Conservation (phyloP, 768 basidiomycete species). For the Mrakia blollopis region DNA sequence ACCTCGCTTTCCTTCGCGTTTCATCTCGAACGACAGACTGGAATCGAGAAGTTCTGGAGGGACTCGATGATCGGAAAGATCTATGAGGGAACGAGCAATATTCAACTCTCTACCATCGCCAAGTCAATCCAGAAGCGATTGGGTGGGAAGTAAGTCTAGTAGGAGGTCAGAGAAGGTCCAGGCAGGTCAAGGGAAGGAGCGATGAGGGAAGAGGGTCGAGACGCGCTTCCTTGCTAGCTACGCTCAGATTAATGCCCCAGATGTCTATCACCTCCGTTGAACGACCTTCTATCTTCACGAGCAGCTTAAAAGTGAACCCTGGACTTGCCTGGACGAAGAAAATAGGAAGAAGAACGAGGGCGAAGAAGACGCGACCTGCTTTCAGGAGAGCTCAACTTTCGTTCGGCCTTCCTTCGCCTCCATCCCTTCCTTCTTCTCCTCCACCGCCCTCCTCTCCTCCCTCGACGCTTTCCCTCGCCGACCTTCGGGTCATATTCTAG, state of each 20-base stretch:
- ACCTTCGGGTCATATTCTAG: neutral
- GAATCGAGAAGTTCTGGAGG: constrained; percentile 93
- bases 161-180: neutral
- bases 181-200: neutral
- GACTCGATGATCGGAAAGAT: constrained; percentile 95
- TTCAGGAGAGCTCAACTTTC: too few species aligned
- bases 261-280: too few species aligned
- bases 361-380: too few species aligned
- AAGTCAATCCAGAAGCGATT: constrained; percentile 56
- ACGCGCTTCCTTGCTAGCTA: too few species aligned
- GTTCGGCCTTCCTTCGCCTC: neutral
- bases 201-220: neutral
- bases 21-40: constrained; percentile 71
- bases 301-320: too few species aligned
- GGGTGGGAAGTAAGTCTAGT: neutral
- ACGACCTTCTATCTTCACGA: too few species aligned
- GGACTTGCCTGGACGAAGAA: too few species aligned
- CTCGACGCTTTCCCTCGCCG: neutral
- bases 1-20: constrained; percentile 49
- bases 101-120: constrained; percentile 93
- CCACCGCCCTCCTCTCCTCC: neutral
- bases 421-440: neutral
- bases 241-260: too few species aligned
- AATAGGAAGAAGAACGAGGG: too few species aligned
- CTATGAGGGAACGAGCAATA: constrained; percentile 95